These are phyloP conservation scores for Monosporascus sp. DNA, from an alignment of 2,329 filamentous ascomycete genomes.

Conservation along the genomic window DNA sequence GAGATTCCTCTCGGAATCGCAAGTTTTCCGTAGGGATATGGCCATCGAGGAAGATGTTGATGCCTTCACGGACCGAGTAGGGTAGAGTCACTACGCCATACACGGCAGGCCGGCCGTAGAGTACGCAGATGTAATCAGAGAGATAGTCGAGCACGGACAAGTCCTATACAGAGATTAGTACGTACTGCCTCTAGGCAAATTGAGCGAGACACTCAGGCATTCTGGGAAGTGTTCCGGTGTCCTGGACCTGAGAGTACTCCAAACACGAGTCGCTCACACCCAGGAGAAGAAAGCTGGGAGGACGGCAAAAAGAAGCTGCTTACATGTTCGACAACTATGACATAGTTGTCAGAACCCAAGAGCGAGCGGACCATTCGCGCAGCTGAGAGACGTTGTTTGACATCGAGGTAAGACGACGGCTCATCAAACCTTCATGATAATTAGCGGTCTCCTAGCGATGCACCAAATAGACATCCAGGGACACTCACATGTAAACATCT, in stretches of 20 bases:
- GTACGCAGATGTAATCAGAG: slow-evolving; percentile 95
- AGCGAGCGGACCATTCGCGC: slow-evolving; percentile 89
- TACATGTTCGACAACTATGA: slow-evolving; percentile 93
- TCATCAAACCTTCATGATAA: slow-evolving; percentile 66
- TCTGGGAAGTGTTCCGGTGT: too few relatives aligned
- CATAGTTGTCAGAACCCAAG: slow-evolving; percentile 82
- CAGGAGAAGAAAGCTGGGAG: neutral
- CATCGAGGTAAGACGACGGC: slow-evolving; percentile 97
- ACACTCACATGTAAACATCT: slow-evolving; percentile 79
- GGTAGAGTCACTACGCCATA: slow-evolving; percentile 98
- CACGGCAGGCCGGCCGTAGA: slow-evolving; percentile 91
- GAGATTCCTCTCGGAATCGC: slow-evolving; percentile 93
- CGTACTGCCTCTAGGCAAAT: too few relatives aligned
- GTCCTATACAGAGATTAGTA: slow-evolving; percentile 42
- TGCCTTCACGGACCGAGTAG: slow-evolving; percentile 93
- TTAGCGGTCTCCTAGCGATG: neutral
- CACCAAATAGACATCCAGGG: neutral
- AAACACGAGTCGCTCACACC: neutral
- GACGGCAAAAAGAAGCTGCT: neutral
- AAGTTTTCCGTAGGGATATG: slow-evolving; percentile 98
- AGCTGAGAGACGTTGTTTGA: slow-evolving; percentile 94
- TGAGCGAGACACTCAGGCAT: neutral
- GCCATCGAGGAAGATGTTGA: slow-evolving; percentile 98
- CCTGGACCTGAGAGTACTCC: neutral
- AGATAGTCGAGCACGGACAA: slow-evolving; percentile 97